A percentile compares a stretch with the other conserved stretches of the same genome.
phyloP scores from a whole-genome alignment of 208 protist species.

The Leishmania turanica region DNA sequence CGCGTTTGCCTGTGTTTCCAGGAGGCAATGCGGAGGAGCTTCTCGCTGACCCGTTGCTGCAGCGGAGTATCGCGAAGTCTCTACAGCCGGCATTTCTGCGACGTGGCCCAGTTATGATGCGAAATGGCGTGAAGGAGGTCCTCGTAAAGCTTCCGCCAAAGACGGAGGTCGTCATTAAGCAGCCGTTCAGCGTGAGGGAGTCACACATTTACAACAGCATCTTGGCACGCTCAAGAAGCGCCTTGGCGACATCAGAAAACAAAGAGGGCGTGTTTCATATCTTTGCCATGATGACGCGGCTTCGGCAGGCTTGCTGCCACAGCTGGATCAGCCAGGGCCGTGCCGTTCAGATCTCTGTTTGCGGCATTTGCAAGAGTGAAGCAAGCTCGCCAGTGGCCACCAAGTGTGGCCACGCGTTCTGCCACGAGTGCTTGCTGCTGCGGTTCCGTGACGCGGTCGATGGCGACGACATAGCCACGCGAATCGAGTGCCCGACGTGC shows the following conservation, averaged over 20 bases:
- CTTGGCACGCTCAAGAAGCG: conserved; percentile 71
- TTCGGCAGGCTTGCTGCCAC: conserved; percentile 94
- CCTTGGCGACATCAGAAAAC: conserved; percentile 59
- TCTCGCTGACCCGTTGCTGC: conserved; percentile 74
- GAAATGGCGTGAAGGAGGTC: conserved; percentile 78
- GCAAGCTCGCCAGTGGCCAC: conserved; percentile 51
- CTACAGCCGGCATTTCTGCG: conserved; percentile 90
- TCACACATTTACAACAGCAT: conserved; percentile 89
- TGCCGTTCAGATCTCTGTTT: conserved; percentile 66
- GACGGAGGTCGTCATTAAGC: conserved; percentile 63
- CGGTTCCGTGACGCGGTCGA: conserved; percentile 80
- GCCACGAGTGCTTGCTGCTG: conserved; percentile 81
- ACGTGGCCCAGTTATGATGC: conserved; percentile 86
- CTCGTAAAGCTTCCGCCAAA: conserved; percentile 85
- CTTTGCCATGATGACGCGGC: conserved; percentile 94
- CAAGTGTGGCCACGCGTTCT: conserved; percentile 89
- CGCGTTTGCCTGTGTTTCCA: conserved; percentile 76
- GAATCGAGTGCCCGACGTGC: conserved; percentile 72
- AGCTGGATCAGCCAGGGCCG: conserved; percentile 82
- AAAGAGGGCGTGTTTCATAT: conserved; percentile 86
- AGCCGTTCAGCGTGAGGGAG: conserved; percentile 75
- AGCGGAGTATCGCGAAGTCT: conserved; percentile 81
- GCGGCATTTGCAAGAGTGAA: conserved; percentile 82
- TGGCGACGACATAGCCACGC: conserved; percentile 65
- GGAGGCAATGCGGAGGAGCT: conserved; percentile 73